Percentiles rank a stretch among this genome's conserved stretches.
These are phyloP conservation scores for Chimonanthus praecox DNA, from an alignment of 164 flowering plant genomes.

Conservation along the genomic window DNA sequence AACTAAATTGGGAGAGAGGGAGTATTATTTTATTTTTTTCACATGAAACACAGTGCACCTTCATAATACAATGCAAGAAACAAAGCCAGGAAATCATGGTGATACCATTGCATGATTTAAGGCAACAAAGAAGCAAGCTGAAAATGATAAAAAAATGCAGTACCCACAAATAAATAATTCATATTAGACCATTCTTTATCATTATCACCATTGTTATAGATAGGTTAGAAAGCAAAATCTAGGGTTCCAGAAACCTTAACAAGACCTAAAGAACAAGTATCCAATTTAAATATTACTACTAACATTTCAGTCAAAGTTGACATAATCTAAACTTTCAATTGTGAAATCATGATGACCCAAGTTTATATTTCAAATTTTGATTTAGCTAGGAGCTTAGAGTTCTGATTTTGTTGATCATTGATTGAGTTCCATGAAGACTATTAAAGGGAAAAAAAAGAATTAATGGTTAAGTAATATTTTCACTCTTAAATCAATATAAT, in stretches of 20 bases:
- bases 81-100: neutral
- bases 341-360: neutral
- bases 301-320: neutral
- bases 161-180: neutral
- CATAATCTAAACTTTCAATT: neutral
- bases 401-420: neutral
- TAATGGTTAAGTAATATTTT: neutral
- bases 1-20: too few species aligned
- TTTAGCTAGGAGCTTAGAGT: neutral
- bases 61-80: neutral
- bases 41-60: neutral
- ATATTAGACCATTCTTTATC: neutral
- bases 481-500: neutral
- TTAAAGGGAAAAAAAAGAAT: neutral
- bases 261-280: neutral
- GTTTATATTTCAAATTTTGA: too few species aligned
- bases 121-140: neutral
- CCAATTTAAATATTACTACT: neutral
- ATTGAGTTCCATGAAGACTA: neutral
- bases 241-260: neutral
- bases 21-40: too few species aligned
- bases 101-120: neutral
- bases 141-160: neutral
- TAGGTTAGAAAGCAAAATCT: neutral
- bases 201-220: neutral